Evolutionary conservation across 768 basidiomycete species (phyloP).

Genomic region (Termitomyces sp.): DNA sequence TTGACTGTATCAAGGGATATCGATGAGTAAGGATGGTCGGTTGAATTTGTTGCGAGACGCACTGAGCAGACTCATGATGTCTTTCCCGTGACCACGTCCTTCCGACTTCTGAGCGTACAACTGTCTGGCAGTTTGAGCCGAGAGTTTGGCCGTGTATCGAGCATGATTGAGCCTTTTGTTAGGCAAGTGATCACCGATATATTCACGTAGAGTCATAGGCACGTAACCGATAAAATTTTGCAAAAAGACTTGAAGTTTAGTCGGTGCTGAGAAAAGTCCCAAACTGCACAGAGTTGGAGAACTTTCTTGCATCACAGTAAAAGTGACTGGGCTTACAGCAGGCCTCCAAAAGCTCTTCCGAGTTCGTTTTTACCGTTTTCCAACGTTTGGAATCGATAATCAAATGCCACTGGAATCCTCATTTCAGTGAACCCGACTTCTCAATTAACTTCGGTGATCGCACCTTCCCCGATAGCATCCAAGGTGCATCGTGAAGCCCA

Average conservation of each 20-base stretch:
- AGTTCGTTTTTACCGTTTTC: constrained; percentile 32
- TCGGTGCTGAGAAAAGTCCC: constrained; percentile 26
- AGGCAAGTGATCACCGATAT: constrained; percentile 25
- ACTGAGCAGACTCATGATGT: constrained; percentile 43
- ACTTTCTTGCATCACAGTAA: neutral
- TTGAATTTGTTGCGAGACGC: neutral
- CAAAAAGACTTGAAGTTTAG: constrained; percentile 24
- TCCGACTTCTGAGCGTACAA: constrained; percentile 31
- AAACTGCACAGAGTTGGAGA: constrained; percentile 14
- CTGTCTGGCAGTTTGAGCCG: constrained; percentile 26
- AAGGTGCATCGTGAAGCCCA: constrained; percentile 42
- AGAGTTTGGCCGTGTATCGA: constrained; percentile 25
- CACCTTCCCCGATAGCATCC: constrained; percentile 48
- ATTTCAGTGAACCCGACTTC: neutral
- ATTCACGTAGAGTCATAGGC: constrained; percentile 26
- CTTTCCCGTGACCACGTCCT: constrained; percentile 29
- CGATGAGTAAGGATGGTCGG: neutral
- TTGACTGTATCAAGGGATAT: constrained; percentile 30
- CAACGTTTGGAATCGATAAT: constrained; percentile 38
- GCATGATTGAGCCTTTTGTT: constrained; percentile 25
- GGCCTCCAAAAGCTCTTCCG: constrained; percentile 27
- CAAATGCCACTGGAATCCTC: constrained; percentile 38
- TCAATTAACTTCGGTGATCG: neutral
- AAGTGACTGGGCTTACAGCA: constrained; percentile 24
- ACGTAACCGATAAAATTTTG: constrained; percentile 25